These are phyloP conservation scores for Fusarium musae DNA, from an alignment of 2,329 filamentous ascomycete species.

Conservation along the genomic window DNA sequence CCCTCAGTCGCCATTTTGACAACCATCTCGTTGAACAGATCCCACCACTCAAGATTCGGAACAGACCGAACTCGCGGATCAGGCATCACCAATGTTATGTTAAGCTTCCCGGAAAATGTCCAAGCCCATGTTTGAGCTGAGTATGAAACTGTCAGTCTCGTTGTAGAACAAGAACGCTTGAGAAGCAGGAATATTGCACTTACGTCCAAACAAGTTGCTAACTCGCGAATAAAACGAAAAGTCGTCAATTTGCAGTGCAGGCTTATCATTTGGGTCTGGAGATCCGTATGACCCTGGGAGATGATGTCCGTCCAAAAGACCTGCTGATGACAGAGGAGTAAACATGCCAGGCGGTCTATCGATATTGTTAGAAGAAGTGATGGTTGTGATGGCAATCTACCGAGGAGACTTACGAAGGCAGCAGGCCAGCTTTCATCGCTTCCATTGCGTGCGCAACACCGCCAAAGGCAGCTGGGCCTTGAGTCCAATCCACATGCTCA, in stretches of 20 bases:
- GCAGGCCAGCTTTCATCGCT: background rate
- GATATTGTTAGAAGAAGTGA: background rate
- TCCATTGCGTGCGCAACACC: background rate
- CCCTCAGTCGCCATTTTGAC: background rate
- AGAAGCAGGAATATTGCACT: background rate
- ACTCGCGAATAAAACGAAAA: conserved; percentile 10
- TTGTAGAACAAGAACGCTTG: too few species aligned
- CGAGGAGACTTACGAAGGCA: background rate
- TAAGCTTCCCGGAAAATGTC: background rate
- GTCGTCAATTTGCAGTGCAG: background rate
- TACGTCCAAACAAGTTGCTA: conserved; percentile 2
- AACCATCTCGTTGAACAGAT: background rate
- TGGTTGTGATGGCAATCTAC: fast-evolving
- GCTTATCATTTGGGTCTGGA: background rate
- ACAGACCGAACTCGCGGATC: background rate
- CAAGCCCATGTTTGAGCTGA: conserved; percentile 12
- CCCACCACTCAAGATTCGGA: background rate
- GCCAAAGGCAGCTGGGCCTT: conserved; percentile 4
- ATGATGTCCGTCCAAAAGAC: background rate
- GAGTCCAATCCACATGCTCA: conserved; percentile 9
- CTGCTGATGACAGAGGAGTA: conserved; percentile 4
- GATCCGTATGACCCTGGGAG: background rate
- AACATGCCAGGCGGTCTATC: conserved; percentile 2
- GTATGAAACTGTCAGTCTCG: background rate
- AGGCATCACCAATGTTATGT: background rate